A percentile compares a stretch with the other conserved stretches of the same genome.
Conservation (phyloP, 345 rosid species). For the Mercurialis annua region DNA sequence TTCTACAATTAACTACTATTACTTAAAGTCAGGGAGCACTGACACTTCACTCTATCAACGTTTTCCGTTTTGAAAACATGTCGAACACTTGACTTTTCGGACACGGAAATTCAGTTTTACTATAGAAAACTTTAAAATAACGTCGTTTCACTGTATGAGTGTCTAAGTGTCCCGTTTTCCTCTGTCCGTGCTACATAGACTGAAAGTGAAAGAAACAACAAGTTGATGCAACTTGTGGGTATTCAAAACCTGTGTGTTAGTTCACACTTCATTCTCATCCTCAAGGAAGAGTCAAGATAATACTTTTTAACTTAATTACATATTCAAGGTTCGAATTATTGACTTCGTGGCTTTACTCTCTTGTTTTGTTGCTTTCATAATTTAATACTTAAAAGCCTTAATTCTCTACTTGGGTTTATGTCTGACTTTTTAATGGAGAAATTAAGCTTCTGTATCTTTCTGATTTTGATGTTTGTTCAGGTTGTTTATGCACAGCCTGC, state of each 20-base stretch:
- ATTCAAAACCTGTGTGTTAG: not conserved
- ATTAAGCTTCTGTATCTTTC: conserved; percentile 22
- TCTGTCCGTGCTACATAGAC: too few relatives aligned
- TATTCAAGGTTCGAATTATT: not conserved
- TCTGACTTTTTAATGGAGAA: conserved; percentile 24
- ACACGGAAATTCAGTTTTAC: too few relatives aligned
- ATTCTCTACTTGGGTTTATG: not conserved
- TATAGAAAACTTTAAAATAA: too few relatives aligned
- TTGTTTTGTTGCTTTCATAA: conserved; percentile 14
- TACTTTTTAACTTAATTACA: not conserved
- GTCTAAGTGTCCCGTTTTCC: too few relatives aligned
- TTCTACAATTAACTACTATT: too few relatives aligned
- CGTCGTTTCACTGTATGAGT: too few relatives aligned
- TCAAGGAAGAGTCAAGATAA: conserved; percentile 4
- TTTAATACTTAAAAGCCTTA: not conserved
- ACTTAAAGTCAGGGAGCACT: too few relatives aligned
- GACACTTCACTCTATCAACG: too few relatives aligned
- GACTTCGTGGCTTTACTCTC: conserved; percentile 3
- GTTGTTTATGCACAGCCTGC: conserved; percentile 39
- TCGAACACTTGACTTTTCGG: too few relatives aligned
- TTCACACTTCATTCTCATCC: not conserved
- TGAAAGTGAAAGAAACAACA: too few relatives aligned
- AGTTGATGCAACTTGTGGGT: not conserved
- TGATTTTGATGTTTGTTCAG: conserved; percentile 28
- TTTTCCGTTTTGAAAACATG: too few relatives aligned